Evolutionary conservation across 306 rosid genomes (phyloP), one percentile per base, ranked within the genome.

Genomic region (Inga leiocalycina): DNA sequence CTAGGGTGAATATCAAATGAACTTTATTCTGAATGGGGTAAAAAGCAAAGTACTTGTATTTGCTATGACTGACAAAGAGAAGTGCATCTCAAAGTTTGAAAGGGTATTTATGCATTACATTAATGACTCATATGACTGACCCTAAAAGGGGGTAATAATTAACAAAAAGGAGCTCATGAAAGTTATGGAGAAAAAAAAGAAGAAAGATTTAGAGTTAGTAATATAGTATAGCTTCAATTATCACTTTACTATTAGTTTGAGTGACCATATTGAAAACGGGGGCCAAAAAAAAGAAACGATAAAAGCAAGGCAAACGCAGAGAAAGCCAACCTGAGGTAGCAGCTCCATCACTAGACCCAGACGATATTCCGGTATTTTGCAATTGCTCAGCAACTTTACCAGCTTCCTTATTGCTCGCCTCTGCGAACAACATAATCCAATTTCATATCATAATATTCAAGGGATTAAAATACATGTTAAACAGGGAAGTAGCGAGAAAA

Each of bases 311-410:
- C 54, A 74, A n/a, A 19, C 32, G 35, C 39, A 35, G 3, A 15
- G 46, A 41, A 19, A 75, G n/a, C 52, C n/a, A 27, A 89, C 99
- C 99, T 70, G 99, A 94, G 75, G 98, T 81, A 86, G 98, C 87
- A 81, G 97, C 99, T 56, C 91, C 99, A 85, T 84, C 93, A 34
- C 87, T 85, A 49, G 83, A 75, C 27, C 92, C 88, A 5, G 94
- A 88, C 48, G 94, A 85, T 49, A 97, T 86, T 65, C 91, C 90
- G 7, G 93, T 87, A 51, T 85, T 84, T 46, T 97, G 94, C 65
- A 97, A 78, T 91, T 90, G 91, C 5, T 92, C 91, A 52, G 95
- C 82, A 68, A 89, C 91, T 88, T 85, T 93, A 83, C 83, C 97
- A 82, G 90, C 87, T 20, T 89, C 97, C 80, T 87, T 92, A 13